These are phyloP conservation scores for Brassica juncea DNA, from an alignment of 345 rosid species.

Conservation along the genomic window DNA sequence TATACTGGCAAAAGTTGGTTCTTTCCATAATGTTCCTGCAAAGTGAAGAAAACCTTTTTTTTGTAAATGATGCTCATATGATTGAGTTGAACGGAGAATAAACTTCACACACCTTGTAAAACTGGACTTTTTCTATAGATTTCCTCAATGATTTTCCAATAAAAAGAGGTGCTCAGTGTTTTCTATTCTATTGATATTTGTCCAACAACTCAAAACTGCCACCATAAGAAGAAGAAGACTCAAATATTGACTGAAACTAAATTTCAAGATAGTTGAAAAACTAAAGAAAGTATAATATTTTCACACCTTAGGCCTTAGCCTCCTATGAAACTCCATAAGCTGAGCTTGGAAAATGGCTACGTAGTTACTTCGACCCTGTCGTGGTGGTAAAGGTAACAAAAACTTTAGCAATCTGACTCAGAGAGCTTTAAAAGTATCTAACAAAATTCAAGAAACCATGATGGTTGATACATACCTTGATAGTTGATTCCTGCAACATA, in stretches of 20 bases:
- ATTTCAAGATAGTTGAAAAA: background rate
- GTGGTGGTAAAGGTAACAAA: constrained; percentile 5
- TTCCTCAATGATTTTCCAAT: constrained; percentile 77
- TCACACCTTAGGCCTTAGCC: constrained; percentile 58
- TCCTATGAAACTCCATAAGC: constrained; percentile 64
- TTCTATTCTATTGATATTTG: constrained; percentile 63
- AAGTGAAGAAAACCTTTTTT: constrained; percentile 12
- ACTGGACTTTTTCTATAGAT: constrained; percentile 55
- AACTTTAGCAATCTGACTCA: constrained; percentile 11
- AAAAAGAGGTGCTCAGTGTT: constrained; percentile 59
- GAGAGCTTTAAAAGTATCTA: constrained; percentile 7
- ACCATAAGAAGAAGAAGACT: background rate
- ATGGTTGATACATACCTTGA: constrained; percentile 53
- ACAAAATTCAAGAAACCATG: background rate
- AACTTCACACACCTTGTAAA: constrained; percentile 54
- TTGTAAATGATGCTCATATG: constrained; percentile 9
- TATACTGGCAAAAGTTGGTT: constrained; percentile 50
- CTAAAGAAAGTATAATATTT: constrained; percentile 20
- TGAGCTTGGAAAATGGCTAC: constrained; percentile 58
- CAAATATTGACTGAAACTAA: background rate
- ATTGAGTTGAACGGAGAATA: constrained; percentile 8
- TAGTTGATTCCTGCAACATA: constrained; percentile 62
- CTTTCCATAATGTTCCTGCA: constrained; percentile 65
- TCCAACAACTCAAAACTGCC: constrained; percentile 62
- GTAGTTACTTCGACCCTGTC: constrained; percentile 66